phyloP scores from a whole-genome alignment of 164 flowering plant species.

The Macadamia tetraphylla region DNA sequence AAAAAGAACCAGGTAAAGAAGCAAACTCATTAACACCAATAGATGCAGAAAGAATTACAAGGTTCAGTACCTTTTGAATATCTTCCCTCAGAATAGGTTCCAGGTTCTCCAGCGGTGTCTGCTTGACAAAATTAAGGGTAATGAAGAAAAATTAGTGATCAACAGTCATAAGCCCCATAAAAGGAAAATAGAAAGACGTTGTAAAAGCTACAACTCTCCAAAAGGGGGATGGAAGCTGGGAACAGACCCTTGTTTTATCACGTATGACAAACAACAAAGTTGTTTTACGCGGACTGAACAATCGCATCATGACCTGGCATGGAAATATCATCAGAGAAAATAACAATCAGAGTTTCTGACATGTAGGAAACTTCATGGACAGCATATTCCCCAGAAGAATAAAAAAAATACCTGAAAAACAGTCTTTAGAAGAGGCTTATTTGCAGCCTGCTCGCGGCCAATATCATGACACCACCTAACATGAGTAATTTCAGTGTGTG shows the following conservation, averaged over 20 bases:
- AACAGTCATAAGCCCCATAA: neutral
- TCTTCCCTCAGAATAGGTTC: constrained; percentile 96
- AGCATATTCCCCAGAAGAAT: neutral
- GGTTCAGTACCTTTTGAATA: constrained; percentile 68
- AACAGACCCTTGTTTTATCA: constrained; percentile 79
- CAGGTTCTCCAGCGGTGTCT: constrained; percentile 92
- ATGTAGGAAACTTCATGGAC: constrained; percentile 1
- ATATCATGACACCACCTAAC: constrained; percentile 99
- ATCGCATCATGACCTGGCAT: constrained; percentile 91
- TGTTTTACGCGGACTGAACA: constrained; percentile 96
- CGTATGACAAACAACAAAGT: constrained; percentile 94
- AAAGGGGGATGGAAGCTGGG: neutral
- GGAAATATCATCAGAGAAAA: constrained; percentile 7
- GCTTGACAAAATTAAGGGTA: constrained; percentile 11
- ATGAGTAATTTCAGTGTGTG: neutral
- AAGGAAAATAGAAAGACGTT: neutral
- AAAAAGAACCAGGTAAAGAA: constrained; percentile 9
- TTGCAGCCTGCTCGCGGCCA: constrained; percentile 99
- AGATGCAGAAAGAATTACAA: constrained; percentile 3
- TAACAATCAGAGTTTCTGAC: constrained; percentile 6
- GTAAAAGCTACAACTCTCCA: neutral
- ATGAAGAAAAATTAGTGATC: neutral
- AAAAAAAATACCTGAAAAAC: constrained; percentile 68
- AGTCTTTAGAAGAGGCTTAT: constrained; percentile 92
- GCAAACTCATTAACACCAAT: neutral